Base-by-base conservation (phyloP, 2,329 filamentous ascomycete species). In the Myriosclerotinia duriaeana region DNA sequence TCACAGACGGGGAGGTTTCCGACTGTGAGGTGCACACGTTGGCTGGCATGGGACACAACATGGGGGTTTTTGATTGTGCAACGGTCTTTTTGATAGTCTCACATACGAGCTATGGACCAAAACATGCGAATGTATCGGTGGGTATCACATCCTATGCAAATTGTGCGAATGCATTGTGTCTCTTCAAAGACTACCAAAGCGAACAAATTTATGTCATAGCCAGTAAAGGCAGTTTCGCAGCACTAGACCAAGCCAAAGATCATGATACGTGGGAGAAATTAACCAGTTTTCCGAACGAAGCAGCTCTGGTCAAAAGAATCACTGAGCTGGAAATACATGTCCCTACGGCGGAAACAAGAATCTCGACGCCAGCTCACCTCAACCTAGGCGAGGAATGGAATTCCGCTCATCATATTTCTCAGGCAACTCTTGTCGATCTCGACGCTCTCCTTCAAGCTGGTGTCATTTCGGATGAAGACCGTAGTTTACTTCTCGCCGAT, bases 331-430 rank as follows among this genome's bases (percentile, higher is more conserved):
- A 44, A 0, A 30, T 58, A 11, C 15, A 44, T 5, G 55, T 58
- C 17, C 55, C 38, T 30, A 58, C 40, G 5, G 55, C 55, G 9
- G 40, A 58, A 44, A 58, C 55, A 4, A 58, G 55, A 58, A 44
- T 44, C 11, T 30, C 22, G 44, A 34, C 22, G 17, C 22, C 22
- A 34, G 15, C 40, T 30, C 22, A 58, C 11, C 55, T 34, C 17
- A 44, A 58, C 7, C 22, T 58, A 6, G 40, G 40, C 22, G 55
- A 44, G 3, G 15, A 58, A 30, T 58, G 55, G 55, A 58, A 58
- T 22, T 2, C 38, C 2, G 40, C 55, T 44, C 55, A 58, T 17
- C 22, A n/a, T 4, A 26, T n/a, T n/a, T 30, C 15, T 3, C 38
- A 58, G 3, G 38, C 40, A 44, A 58, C 55, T 7, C 11, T 58